phyloP scores from a whole-genome alignment of 2,329 filamentous ascomycete genomes.

The Colletotrichum sidae region DNA sequence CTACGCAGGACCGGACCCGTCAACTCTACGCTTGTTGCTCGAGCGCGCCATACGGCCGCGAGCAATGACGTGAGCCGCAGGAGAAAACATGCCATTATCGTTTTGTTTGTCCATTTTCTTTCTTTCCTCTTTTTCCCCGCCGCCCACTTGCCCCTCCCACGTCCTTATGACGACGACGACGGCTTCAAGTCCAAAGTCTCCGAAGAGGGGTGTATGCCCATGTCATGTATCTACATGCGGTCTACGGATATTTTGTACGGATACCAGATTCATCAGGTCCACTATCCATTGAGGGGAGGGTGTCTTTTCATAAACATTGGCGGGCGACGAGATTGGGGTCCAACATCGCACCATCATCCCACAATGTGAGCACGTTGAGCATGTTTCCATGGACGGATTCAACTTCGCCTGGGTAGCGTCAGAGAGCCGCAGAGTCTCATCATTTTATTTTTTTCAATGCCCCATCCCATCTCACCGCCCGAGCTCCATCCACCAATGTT shows the following conservation, averaged over 20 bases:
- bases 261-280: background rate
- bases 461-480: no score
- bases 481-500: no score
- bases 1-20: slow-evolving; percentile 12
- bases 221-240: background rate
- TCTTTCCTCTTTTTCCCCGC: background rate
- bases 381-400: no score
- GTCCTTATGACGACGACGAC: slow-evolving; percentile 19
- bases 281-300: background rate
- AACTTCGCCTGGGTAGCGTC: no score
- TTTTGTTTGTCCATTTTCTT: background rate
- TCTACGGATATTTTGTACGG: background rate
- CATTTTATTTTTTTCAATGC: no score
- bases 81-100: slow-evolving; percentile 30
- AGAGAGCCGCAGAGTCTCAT: no score
- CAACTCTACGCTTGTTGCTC: slow-evolving; percentile 6
- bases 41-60: slow-evolving; percentile 8
- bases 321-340: no score
- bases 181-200: no score
- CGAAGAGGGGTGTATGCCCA: no score
- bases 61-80: slow-evolving; percentile 32
- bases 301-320: no score
- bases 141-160: background rate
- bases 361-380: no score
- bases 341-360: no score